These are phyloP conservation scores for Uronychia binucleata DNA, from an alignment of 73 alveolate genomes.

Conservation along the genomic window DNA sequence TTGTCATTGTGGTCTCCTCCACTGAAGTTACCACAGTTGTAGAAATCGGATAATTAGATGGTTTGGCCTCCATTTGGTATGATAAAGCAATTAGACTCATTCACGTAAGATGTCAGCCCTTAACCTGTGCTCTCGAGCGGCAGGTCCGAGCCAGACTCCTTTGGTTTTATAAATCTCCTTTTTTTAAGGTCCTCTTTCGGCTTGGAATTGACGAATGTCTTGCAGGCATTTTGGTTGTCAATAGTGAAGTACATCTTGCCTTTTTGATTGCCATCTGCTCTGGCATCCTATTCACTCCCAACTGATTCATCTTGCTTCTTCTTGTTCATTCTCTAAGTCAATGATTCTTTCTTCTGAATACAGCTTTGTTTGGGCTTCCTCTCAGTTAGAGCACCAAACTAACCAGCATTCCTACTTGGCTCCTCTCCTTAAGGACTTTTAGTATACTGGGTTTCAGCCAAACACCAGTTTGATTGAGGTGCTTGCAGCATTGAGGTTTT, in stretches of 20 bases:
- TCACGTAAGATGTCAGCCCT: background rate
- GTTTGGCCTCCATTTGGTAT: too few relatives aligned
- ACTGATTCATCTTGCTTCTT: background rate
- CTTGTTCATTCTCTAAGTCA: background rate
- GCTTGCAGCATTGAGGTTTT: background rate
- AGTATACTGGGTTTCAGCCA: background rate
- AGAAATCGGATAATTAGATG: too few relatives aligned
- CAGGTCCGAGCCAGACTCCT: too few relatives aligned
- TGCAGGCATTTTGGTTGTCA: background rate
- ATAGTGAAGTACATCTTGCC: background rate
- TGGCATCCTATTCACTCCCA: background rate
- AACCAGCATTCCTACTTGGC: background rate
- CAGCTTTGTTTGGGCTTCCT: background rate
- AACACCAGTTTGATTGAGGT: too few relatives aligned
- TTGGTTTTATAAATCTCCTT: background rate
- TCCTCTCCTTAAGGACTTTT: background rate
- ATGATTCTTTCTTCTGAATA: background rate
- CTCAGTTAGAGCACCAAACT: background rate
- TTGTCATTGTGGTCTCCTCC: background rate
- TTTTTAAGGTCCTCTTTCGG: background rate
- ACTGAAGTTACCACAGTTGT: too few relatives aligned
- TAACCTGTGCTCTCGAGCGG: too few relatives aligned
- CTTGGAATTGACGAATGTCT: background rate
- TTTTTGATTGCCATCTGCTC: background rate
- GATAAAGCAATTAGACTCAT: background rate